phyloP scores from a whole-genome alignment of 495 filamentous ascomycete genomes.

The Platismatia glauca region DNA sequence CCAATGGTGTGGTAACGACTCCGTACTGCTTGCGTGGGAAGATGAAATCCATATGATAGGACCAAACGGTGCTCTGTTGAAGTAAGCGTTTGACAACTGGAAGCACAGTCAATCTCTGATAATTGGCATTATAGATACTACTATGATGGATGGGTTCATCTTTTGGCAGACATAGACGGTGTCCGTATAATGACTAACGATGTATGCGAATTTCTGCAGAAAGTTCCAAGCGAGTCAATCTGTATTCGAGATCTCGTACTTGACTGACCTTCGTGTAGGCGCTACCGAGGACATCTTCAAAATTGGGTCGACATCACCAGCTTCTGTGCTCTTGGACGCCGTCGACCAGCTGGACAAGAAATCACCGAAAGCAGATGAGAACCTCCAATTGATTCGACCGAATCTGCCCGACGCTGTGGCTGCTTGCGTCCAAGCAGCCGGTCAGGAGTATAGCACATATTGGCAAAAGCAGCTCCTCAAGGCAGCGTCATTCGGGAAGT shows the following conservation, averaged over 20 bases:
- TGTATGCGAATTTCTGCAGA: slow-evolving; percentile 90
- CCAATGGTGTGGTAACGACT: slow-evolving; percentile 94
- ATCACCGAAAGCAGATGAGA: slow-evolving; percentile 94
- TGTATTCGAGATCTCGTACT: not conserved
- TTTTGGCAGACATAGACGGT: slow-evolving; percentile 82
- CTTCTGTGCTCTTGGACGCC: slow-evolving; percentile 86
- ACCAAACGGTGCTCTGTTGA: slow-evolving; percentile 65
- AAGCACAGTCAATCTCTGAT: not conserved
- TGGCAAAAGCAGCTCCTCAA: slow-evolving; percentile 95
- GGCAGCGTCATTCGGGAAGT: slow-evolving; percentile 94
- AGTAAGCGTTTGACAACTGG: slow-evolving; percentile 31
- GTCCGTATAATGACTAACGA: slow-evolving; percentile 82
- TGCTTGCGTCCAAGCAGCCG: slow-evolving; percentile 81
- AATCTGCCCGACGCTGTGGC: slow-evolving; percentile 87
- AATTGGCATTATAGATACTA: slow-evolving; percentile 52
- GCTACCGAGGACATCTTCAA: slow-evolving; percentile 83
- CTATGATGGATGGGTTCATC: slow-evolving; percentile 84
- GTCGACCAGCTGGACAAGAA: slow-evolving; percentile 85
- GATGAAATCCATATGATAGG: slow-evolving; percentile 96
- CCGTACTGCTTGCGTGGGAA: slow-evolving; percentile 91
- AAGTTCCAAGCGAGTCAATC: slow-evolving; percentile 54
- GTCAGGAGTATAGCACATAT: slow-evolving; percentile 77
- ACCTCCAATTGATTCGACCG: slow-evolving; percentile 84
- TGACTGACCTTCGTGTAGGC: slow-evolving; percentile 33
- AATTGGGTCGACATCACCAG: slow-evolving; percentile 75